Evolutionary conservation across 1,284 basidiomycete genomes (phyloP), one percentile per base, ranked within the genome.

Genomic region (Irpex rosettiformis): DNA sequence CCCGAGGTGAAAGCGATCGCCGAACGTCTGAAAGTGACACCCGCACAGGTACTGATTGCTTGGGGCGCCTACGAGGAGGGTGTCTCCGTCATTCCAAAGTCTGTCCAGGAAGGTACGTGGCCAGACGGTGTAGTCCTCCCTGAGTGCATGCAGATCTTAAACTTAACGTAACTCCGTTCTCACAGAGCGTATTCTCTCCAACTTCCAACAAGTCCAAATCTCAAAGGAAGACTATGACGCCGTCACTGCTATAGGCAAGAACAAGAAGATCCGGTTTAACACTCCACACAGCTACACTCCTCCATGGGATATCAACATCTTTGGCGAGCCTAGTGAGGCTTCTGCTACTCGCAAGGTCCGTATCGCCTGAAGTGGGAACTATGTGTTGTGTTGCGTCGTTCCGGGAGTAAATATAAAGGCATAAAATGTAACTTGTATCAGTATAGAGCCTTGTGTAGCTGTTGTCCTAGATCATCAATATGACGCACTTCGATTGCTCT

Each of bases 241-340:
- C 61, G 72, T 84, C 67, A 70, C 68, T 51, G 72, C 76, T 2
- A 76, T 91, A 58, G 88, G 85, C 3, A 71, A 75, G 30, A 75
- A 75, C 58, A 83, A 82, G 64, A 71, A 73, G 53, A 77, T 77
- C 56, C 77, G 90, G 55, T 87, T 79, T 75, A 91, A 90, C 72
- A 83, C 80, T 56, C 88, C 90, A 2, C 73, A 73, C 67, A 77
- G 75, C n/a, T 91, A 84, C 73, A 47, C 59, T 2, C 80, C 81
- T 10, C 75, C 73, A 60, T 92, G 89, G 90, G 79, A 83, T 63
- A 81, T 92, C 72, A 80, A 86, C 70, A 71, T 89, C 56, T 92
- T 91, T 68, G 75, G 75, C 57, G 86, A 88, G 69, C 73, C 73
- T n/a, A 72, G 71, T 40, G 91, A 93, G 77, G 74, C 79, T 71